These are phyloP conservation scores for Globisporangium megalacanthum DNA, from an alignment of 352 stramenopile genomes.

Conservation along the genomic window DNA sequence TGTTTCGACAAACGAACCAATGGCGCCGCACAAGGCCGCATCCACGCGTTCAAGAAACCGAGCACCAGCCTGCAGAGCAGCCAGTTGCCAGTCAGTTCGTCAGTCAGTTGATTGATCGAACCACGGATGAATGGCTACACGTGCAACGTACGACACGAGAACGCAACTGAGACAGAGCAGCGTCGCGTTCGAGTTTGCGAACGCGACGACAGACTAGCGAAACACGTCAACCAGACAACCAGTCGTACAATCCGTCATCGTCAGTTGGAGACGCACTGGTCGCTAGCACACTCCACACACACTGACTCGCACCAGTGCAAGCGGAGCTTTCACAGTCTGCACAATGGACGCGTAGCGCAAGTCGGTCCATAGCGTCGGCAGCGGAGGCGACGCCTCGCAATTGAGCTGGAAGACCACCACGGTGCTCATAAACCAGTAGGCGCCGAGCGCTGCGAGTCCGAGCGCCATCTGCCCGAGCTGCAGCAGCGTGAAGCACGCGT, in stretches of 20 bases:
- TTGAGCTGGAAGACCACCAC: slow-evolving; percentile 50
- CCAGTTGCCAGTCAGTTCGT: background rate
- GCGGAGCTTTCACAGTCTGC: slow-evolving; percentile 30
- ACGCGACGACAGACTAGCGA: slow-evolving; percentile 28
- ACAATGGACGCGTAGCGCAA: slow-evolving; percentile 33
- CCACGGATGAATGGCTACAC: too few species aligned
- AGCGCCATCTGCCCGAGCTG: slow-evolving; percentile 23
- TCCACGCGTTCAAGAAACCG: slow-evolving; percentile 30
- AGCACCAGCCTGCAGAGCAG: slow-evolving; percentile 16
- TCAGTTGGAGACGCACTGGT: background rate
- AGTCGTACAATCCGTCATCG: background rate
- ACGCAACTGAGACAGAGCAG: slow-evolving; percentile 25
- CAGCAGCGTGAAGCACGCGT: slow-evolving; percentile 32
- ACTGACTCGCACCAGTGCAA: slow-evolving; percentile 35
- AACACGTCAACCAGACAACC: background rate
- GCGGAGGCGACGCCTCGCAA: slow-evolving; percentile 40
- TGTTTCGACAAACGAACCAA: slow-evolving; percentile 21
- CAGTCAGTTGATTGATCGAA: too few species aligned
- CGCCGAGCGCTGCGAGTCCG: slow-evolving; percentile 19
- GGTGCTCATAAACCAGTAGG: slow-evolving; percentile 20
- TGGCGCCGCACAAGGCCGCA: slow-evolving; percentile 39
- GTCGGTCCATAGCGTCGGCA: slow-evolving; percentile 58
- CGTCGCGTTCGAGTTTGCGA: slow-evolving; percentile 30
- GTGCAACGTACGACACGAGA: slow-evolving; percentile 22
- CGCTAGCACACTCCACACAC: background rate